Evolutionary conservation across 176 grass and related monocot species (phyloP).

Genomic region (Elymus sibiricus): DNA sequence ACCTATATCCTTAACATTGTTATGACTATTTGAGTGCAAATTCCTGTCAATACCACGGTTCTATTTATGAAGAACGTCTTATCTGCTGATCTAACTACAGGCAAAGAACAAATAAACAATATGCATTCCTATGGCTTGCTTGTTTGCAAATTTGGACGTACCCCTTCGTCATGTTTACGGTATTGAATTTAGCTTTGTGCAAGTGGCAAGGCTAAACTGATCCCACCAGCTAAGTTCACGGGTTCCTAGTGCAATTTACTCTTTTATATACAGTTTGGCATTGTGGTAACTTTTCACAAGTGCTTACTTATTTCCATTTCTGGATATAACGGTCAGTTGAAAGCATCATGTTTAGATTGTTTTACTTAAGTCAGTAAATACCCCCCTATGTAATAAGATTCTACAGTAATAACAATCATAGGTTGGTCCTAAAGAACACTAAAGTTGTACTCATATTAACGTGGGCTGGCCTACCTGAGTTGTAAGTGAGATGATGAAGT

Average conservation of each 20-base stretch:
- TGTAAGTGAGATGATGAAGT: slow-evolving; percentile 97
- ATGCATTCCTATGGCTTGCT: neutral
- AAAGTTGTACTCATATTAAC: neutral
- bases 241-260: neutral
- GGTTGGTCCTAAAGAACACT: neutral
- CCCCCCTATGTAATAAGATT: neutral
- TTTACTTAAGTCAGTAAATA: neutral
- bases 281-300: neutral
- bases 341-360: neutral
- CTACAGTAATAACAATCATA: neutral
- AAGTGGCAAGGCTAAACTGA: neutral
- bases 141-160: neutral
- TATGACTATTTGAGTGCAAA: neutral
- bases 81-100: neutral
- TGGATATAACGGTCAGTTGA: neutral
- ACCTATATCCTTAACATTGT: no score
- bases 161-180: neutral
- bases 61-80: neutral
- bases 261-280: neutral
- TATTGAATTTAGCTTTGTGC: neutral
- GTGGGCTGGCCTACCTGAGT: slow-evolving; percentile 50
- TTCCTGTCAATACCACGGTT: neutral
- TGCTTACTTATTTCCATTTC: neutral
- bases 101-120: no score
- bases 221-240: neutral